Base-by-base conservation (phyloP, 148 eudicot species). In the Gaultheria prostrata region DNA sequence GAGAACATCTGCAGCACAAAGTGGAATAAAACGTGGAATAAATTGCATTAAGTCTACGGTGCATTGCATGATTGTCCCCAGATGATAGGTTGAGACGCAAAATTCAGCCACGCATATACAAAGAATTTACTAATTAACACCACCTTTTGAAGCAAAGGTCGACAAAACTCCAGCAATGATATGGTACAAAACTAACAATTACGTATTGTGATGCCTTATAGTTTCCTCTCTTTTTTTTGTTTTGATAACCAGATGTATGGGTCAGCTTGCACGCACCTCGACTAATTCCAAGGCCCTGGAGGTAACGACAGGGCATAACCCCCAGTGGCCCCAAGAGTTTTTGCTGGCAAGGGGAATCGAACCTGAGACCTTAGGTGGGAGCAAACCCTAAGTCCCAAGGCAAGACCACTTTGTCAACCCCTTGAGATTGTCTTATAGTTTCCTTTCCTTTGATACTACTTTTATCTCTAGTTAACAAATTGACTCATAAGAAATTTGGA, bases 1-100 rank as follows among this genome's bases (percentile, higher is more conserved):
- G 20, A 81, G 73, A 74, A 61, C 24, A 80, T 74, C 86, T 85
- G 78, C 86, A 80, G 59, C 78, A 80, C 69, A 61, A 21, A 17
- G 69, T 65, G 77, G 13, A 32, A 70, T 50, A 48, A 79, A 21
- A 71, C 43, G 4, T 33, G 76, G 76, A 33, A 71, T 15, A 4
- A 71, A 32, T 14, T 71, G 45, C n/a, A 2, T 32, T 5, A 14
- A 18, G 3, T 33, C 50, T 18, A 72, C 8, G 3, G 13, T 35
- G 10, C 11, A 39, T 39, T 39, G 0, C 43, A 39, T 39, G 43
- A 39, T 39, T 39, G 43, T 39, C 43, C 43, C 43, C 43, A 73
- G 20, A 73, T 8, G 77, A 73, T 20, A 8, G 50, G 46, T 35
- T 33, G n/a, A 73, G 48, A 26, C 15, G 39, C 6, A 2, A 35